Evolutionary conservation across 176 grass and related monocot species (phyloP), one percentile per base, ranked within the genome.

Genomic region (Zoysia pacifica): DNA sequence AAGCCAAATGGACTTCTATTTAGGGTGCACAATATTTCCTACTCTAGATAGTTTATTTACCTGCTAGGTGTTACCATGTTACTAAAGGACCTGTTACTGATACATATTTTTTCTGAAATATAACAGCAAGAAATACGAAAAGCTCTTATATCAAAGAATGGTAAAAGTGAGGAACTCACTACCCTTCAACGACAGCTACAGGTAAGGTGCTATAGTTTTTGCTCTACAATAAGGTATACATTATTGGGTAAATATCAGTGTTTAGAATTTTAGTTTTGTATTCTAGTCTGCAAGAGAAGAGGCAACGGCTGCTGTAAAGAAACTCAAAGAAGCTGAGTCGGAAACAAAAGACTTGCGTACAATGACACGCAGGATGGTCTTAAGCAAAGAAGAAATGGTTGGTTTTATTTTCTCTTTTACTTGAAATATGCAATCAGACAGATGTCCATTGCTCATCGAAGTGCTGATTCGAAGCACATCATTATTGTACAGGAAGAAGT

Each of bases 321-420:
- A 94, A 76, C 79, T 98, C 48, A 79, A 81, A 71, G 96, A 91
- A 81, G 81, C 81, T 40, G 96, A 98, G 80, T 89, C 81, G 2
- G 90, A 98, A 87, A 72, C 72, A 76, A 89, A 94, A 84, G 79
- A 77, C 15, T 88, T 98, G 60, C 90, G 68, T 40, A 91, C 81
- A 62, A 98, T 93, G 86, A 93, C 95, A 64, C 81, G 92, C 7
- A 89, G 92, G 86, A 94, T 98, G 90, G 73, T 93, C 77, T 88
- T 98, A 87, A 93, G 86, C 72, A 80, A 93, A 75, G 92, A 94
- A 89, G 95, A 98, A 85, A 93, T 93, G 90, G 92, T 98, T 51
- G 77, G 18, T 79, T 72, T 68, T 71, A 10, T 81, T n/a, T 63
- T 46, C 19, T 8, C 18, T 49, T 90, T 54, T 73, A 54, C 82